These are phyloP conservation scores for Aspergillus campestris DNA, from an alignment of 495 filamentous ascomycete species.

Conservation along the genomic window DNA sequence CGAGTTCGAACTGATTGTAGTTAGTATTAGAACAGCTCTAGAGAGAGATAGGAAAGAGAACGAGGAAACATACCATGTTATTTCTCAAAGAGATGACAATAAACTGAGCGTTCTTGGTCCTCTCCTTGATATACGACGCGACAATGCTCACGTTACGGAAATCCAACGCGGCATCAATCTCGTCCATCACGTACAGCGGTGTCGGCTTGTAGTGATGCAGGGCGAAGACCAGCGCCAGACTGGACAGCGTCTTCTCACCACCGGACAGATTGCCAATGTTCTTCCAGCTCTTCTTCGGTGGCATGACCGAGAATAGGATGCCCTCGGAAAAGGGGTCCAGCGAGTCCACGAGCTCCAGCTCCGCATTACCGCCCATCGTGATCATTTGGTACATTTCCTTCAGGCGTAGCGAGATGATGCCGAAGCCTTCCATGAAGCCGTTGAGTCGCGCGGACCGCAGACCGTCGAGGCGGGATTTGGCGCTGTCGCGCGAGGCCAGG, in stretches of 20 bases:
- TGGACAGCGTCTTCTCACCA: slow-evolving; percentile 94
- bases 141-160: slow-evolving; percentile 97
- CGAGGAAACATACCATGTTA: slow-evolving; percentile 61
- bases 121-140: slow-evolving; percentile 95
- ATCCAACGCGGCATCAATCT: slow-evolving; percentile 96
- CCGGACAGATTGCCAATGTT: slow-evolving; percentile 92
- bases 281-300: slow-evolving; percentile 99
- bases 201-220: slow-evolving; percentile 98
- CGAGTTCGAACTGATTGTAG: slow-evolving; percentile 68
- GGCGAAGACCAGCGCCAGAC: slow-evolving; percentile 90
- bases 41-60: background rate
- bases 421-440: slow-evolving; percentile 98
- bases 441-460: slow-evolving; percentile 81
- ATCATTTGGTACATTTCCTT: slow-evolving; percentile 99
- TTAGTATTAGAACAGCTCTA: slow-evolving; percentile 6
- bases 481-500: slow-evolving; percentile 66
- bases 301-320: slow-evolving; percentile 96
- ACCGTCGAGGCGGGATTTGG: slow-evolving; percentile 85
- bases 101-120: slow-evolving; percentile 98
- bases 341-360: slow-evolving; percentile 91
- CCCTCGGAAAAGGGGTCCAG: slow-evolving; percentile 96
- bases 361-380: slow-evolving; percentile 98
- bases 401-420: slow-evolving; percentile 83
- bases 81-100: slow-evolving; percentile 97
- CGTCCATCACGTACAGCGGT: slow-evolving; percentile 97